Conservation (phyloP, 2,329 filamentous ascomycete genomes). For the Camillea tinctor region DNA sequence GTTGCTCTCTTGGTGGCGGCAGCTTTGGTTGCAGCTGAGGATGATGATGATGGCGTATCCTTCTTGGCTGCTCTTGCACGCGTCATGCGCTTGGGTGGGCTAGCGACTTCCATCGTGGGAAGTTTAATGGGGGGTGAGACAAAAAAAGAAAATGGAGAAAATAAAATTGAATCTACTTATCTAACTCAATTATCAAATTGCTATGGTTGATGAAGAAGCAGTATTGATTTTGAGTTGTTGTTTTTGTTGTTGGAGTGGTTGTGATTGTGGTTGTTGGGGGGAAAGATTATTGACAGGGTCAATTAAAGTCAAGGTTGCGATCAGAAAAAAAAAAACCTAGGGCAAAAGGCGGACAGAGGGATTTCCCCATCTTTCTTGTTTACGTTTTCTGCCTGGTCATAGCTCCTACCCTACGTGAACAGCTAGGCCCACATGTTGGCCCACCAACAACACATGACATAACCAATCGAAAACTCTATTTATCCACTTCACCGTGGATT, state of each 20-base stretch:
- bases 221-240: conserved; percentile 4
- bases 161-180: conserved; percentile 12
- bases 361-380: not conserved
- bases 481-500: not conserved
- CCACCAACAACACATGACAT: not conserved
- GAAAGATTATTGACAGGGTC: not conserved
- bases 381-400: not conserved
- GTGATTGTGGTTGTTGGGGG: not conserved
- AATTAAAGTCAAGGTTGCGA: not conserved
- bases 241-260: no score
- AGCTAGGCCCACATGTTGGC: not conserved
- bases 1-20: conserved; percentile 38
- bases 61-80: conserved; percentile 47
- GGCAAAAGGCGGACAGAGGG: not conserved
- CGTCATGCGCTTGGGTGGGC: conserved; percentile 60
- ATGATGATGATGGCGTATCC: no score
- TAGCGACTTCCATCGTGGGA: conserved; percentile 49
- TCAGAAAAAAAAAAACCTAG: not conserved
- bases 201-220: conserved; percentile 7
- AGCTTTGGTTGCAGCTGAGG: conserved; percentile 38
- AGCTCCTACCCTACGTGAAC: not conserved
- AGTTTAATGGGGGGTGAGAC: conserved; percentile 9
- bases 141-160: conserved; percentile 3
- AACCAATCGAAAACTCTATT: not conserved
- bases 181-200: not conserved